Evolutionary conservation across 2,329 filamentous ascomycete species (phyloP), one percentile per base, ranked within the genome.

Genomic region (Alternaria sp.): DNA sequence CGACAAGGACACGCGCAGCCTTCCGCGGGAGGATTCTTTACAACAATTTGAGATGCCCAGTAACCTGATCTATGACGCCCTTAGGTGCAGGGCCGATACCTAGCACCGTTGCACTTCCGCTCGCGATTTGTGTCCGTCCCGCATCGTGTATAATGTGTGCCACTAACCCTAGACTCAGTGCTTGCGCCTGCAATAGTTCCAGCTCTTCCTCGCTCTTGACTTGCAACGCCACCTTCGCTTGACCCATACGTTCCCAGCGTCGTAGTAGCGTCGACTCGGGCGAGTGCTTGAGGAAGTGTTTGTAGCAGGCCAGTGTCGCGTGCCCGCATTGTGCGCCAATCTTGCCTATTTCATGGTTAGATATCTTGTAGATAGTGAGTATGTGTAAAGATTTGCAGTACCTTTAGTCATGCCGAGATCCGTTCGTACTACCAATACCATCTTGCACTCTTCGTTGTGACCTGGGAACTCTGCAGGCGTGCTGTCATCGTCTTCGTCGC

Each of bases 371-470:
- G 38, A 20, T n/a, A 6, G 22, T 54, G 32, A 8, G 53, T 7
- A 16, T 28, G 49, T 20, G 22, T 24, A 26, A 28, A 36, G 46
- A 9, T 16, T 36, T 8, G 34, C 32, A 44, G 42, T 83, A 95
- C 94, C 94, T 82, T 97, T 98, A 9, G 91, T 95, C 95, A 99
- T 99, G 71, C 94, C 94, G 72, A 99, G 80, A 81, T 99, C 95
- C 18, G 93, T 97, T 75, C 95, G 84, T 56, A 98, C 94, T 4
- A 97, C 92, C 34, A 99, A 83, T 14, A 97, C 92, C 59, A 98
- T 84, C 82, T 98, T 98, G 83, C 94, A 97, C 79, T 97, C 94
- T 79, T 97, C 94, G 24, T 82, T 84, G 46, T 79, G 82, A 20
- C 70, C 78, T 12, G 75, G 77, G 62, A 86, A 88, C 8, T 79